A percentile compares a stretch with the other conserved stretches of the same genome.
Evolutionary conservation across 2,329 filamentous ascomycete genomes (phyloP).

Genomic region (Claviceps arundinis): DNA sequence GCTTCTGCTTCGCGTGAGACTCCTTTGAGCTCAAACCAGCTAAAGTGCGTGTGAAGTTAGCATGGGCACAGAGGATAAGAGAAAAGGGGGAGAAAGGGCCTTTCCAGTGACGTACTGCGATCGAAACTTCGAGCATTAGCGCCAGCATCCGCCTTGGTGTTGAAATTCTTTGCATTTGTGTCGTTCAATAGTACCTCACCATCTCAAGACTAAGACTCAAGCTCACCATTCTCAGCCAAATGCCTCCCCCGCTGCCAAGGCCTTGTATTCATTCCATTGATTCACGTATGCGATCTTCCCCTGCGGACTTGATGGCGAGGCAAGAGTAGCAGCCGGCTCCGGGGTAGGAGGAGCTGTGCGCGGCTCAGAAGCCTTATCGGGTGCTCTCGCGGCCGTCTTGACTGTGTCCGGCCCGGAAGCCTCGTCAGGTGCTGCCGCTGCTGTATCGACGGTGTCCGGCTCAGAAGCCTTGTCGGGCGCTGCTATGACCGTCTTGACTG

Average conservation of each 20-base stretch:
- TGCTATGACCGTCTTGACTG: background rate
- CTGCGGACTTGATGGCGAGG: conserved; percentile 16
- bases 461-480: background rate
- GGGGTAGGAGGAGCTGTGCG: background rate
- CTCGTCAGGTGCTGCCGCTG: background rate
- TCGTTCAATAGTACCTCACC: background rate
- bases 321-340: conserved; percentile 24
- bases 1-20: conserved; percentile 86
- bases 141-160: conserved; percentile 17
- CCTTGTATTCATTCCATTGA: conserved; percentile 22
- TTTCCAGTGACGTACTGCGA: conserved; percentile 21
- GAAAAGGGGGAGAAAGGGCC: background rate
- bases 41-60: background rate
- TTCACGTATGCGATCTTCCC: conserved; percentile 21
- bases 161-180: conserved; percentile 2
- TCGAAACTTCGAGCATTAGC: conserved; percentile 27
- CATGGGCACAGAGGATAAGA: background rate
- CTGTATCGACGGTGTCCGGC: too few relatives aligned
- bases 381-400: background rate
- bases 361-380: background rate
- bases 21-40: conserved; percentile 51
- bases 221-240: background rate
- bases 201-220: too few relatives aligned
- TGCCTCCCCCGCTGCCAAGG: conserved; percentile 1
- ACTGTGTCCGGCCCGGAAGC: background rate